Evolutionary conservation across 371 early-diverging fungal species (phyloP), one percentile per base, ranked within the genome.

Genomic region (Mortierella sp.): DNA sequence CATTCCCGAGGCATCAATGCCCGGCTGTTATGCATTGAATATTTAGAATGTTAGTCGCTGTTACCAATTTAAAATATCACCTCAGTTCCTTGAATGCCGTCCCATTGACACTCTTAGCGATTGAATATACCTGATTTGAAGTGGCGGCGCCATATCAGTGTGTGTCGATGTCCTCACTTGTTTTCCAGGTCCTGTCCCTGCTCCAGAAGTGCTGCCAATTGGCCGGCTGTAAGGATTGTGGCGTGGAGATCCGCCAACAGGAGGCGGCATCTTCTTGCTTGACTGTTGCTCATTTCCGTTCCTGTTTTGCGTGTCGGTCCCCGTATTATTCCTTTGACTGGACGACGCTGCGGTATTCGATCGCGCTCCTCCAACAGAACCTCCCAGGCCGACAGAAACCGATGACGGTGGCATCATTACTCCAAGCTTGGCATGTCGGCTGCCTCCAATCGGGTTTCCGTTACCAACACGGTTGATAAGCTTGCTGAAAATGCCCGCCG

Each of bases 1-100:
- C 98, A 99, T 75, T 74, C 78, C 29, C 74, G 70, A 24, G 80
- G 73, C 41, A 71, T 49, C 29, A 82, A 14, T 8, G 71, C 35
- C 21, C 80, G 82, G 29, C 86, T 86, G 77, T 60, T n/a, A 12
- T 21, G 21, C n/a, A 65, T 32, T 21, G 35, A 41, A 6, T n/a
- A 2, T 21, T 48, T 60, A 43, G 21, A 51, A 38, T 4, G 38
- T 38, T n/a, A 70, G 51, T 16, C 44, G 24, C 8, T 38, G 27
- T 21, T 6, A 12, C 11, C 2, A 21, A 35, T 16, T 63, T 63
- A 4, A 16, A 18, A 35, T 1, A 32, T 16, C 35, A 6, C 8
- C 3, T 41, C 24, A 68, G 41, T 7, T 21, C 3, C 21, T 24
- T 2, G 18, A 4, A 41, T 24, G 10, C 32, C 18, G 38, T 18